Conservation (phyloP, 176 grass and related monocot genomes). For the Melocanna baccifera region DNA sequence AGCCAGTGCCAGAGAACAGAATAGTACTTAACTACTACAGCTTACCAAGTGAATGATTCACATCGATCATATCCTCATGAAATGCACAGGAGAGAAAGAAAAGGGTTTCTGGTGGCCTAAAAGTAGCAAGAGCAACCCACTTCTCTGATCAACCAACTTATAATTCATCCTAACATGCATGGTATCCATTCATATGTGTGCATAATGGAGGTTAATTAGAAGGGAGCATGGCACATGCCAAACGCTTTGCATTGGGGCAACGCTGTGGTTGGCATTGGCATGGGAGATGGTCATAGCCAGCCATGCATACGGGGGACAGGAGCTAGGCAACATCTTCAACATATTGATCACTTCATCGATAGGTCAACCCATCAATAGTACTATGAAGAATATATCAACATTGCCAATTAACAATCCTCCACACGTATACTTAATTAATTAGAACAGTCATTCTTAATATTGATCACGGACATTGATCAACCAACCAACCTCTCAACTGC, state of each 20-base stretch:
- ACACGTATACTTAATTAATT: neutral
- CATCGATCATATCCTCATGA: neutral
- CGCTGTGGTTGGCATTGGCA: constrained; percentile 17
- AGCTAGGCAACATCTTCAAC: neutral
- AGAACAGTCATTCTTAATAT: neutral
- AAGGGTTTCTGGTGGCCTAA: constrained; percentile 4
- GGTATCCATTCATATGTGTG: neutral
- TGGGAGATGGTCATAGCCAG: constrained; percentile 17
- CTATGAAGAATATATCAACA: neutral
- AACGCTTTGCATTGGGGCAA: constrained; percentile 22
- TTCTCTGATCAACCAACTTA: constrained; percentile 26
- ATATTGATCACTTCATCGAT: constrained; percentile 1
- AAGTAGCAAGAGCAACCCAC: neutral
- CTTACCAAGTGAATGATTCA: neutral
- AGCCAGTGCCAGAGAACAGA: neutral
- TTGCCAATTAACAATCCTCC: neutral
- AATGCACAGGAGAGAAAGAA: neutral
- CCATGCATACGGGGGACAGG: constrained; percentile 29
- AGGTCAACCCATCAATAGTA: constrained; percentile 35
- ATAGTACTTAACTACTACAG: neutral
- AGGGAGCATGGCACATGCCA: constrained; percentile 41
- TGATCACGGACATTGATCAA: neutral
- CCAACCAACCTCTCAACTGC: neutral
- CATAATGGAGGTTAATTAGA: constrained; percentile 8
- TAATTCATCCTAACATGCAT: constrained; percentile 35